phyloP scores from a whole-genome alignment of 306 rosid species.

The Inga oerstediana region DNA sequence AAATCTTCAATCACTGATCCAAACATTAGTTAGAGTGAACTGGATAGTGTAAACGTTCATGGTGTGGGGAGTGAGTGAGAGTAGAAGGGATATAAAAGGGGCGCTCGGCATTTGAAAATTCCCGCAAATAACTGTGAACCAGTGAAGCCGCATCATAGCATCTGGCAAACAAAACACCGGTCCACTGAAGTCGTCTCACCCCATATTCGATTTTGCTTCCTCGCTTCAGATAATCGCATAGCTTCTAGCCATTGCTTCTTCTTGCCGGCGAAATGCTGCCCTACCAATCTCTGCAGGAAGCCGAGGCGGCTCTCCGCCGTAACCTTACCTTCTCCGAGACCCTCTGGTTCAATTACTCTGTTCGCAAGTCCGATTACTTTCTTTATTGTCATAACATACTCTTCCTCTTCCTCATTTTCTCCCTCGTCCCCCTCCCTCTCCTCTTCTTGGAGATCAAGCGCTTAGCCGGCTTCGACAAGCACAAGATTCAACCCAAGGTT shows the following conservation, averaged over 20 bases:
- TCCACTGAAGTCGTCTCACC: not conserved
- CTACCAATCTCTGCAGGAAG: conserved; percentile 49
- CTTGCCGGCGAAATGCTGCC: conserved; percentile 37
- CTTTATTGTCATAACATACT: conserved; percentile 77
- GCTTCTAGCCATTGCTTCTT: not conserved
- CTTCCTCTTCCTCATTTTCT: conserved; percentile 70
- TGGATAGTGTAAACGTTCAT: no score
- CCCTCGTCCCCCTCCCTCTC: conserved; percentile 68
- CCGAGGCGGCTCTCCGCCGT: conserved; percentile 59
- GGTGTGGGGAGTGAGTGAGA: no score
- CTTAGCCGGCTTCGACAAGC: conserved; percentile 43
- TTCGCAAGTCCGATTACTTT: conserved; percentile 64
- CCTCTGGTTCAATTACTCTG: conserved; percentile 84
- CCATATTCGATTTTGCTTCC: not conserved
- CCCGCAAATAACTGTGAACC: conserved; percentile 40
- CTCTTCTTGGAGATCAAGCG: conserved; percentile 50
- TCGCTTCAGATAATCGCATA: not conserved
- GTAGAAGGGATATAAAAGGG: not conserved
- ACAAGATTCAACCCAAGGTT: conserved; percentile 76
- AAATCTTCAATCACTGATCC: no score
- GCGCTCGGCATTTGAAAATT: conserved; percentile 25
- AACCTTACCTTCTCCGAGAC: conserved; percentile 66
- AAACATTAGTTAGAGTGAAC: no score
- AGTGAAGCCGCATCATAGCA: not conserved
- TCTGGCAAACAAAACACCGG: not conserved